Evolutionary conservation across 331 rosid genomes (phyloP), one percentile per base, ranked within the genome.

Genomic region (Stylosanthes scabra): DNA sequence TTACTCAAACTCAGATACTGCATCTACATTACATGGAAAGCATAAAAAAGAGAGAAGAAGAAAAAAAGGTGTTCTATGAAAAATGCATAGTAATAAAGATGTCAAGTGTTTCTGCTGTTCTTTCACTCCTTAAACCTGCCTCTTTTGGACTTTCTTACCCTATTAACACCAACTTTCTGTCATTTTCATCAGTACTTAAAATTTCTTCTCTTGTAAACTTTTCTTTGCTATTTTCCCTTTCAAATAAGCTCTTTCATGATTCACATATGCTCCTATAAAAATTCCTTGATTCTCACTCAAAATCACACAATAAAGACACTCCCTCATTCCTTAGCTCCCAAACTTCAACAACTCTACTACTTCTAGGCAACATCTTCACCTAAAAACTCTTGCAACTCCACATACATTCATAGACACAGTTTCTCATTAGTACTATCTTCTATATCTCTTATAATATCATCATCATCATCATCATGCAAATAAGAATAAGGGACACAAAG

Each of bases 21-120:
- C 80, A 60, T 74, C 75, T 83, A 72, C 74, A 74, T 63, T 75
- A 15, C 68, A 58, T 80, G 77, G 77, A 81, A 80, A 86, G 59
- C 74, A 45, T 57, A 63, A 75, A 75, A 47, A 20, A 20, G 25
- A 20, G 25, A 20, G 25, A 20, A 20, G 25, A 20, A 20, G 25
- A 20, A 20, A 20, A 34, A 34, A 34, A 34, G 39, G 80, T 69
- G 74, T 75, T 59, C 55, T 47, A 75, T 68, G 37, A 59, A 71
- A 45, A 68, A 80, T 46, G 68, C 71, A 68, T 76, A 68, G 80
- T 62, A 74, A 68, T 68, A 63, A 70, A 61, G 74, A 75, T 15
- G 25, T 45, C 40, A 49, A 69, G 56, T 62, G 75, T 56, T 27
- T 77, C 71, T 49, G 34, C 80, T 66, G 34, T 50, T 46, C 54